phyloP scores from a whole-genome alignment of 2,329 filamentous ascomycete genomes.

The Nannizziopsis arthrosporioides region DNA sequence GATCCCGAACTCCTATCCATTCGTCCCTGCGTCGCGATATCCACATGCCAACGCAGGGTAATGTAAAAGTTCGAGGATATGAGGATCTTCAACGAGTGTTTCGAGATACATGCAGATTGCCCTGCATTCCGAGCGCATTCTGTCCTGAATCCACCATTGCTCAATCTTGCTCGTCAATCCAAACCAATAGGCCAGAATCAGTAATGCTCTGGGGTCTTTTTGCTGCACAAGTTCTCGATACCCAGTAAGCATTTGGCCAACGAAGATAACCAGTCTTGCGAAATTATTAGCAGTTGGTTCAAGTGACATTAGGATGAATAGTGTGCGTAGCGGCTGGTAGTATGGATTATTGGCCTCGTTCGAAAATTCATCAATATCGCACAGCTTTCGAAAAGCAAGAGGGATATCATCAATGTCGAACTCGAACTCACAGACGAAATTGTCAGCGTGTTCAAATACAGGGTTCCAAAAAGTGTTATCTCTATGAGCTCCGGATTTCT shows the following conservation, averaged over 20 bases:
- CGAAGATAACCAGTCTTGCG: conserved; percentile 19
- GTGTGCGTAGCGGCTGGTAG: conserved; percentile 17
- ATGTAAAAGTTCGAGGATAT: conserved; percentile 17
- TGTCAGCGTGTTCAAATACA: conserved; percentile 18
- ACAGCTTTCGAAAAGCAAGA: conserved; percentile 21
- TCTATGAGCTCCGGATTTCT: conserved; percentile 13
- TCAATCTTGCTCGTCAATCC: conserved; percentile 23
- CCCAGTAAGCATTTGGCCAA: conserved; percentile 20
- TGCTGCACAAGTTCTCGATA: conserved; percentile 19
- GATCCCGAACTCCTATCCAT: no score
- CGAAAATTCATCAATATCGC: conserved; percentile 20
- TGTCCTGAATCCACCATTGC: conserved; percentile 23
- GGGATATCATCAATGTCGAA: conserved; percentile 14
- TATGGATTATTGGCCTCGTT: conserved; percentile 19
- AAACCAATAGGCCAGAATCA: conserved; percentile 25
- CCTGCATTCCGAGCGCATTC: conserved; percentile 21
- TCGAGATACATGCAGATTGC: conserved; percentile 26
- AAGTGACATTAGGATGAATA: conserved; percentile 17
- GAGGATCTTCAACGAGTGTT: conserved; percentile 15
- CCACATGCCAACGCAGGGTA: conserved; percentile 21
- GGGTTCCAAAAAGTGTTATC: conserved; percentile 20
- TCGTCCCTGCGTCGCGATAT: conserved; percentile 15
- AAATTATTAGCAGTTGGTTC: conserved; percentile 18
- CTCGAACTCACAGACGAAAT: conserved; percentile 17
- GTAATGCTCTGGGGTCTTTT: conserved; percentile 21